Base-by-base conservation (phyloP, 805 yeast species). In the Metschnikowia vanudenii region DNA sequence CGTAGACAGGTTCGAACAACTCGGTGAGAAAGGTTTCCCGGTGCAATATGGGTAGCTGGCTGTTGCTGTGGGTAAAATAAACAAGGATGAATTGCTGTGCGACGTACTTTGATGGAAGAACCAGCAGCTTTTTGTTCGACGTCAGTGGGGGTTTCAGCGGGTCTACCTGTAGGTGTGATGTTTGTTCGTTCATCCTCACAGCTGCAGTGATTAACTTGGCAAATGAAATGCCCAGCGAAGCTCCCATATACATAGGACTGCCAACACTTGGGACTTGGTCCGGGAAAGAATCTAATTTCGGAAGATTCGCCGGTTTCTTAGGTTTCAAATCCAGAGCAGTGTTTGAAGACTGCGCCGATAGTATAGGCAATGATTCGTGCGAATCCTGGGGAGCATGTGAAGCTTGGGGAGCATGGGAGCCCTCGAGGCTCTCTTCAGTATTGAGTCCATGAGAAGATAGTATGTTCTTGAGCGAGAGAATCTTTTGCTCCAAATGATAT, bases 21-120 rank as follows among this genome's bases (percentile, higher is more conserved):
- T 72, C 69, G 39, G 69, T 69, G 36, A 91, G 63, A 57, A 89
- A 90, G 53, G 77, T 79, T 56, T 88, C 96, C 26, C 96, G 75
- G 61, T 91, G 96, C 39, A 90, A 65, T 3, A 91, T 74, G 0
- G 97, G 97, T 22, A 88, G 63, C 62, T 89, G 96, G 2, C 95
- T 73, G 60, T 91, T 90, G 13, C 91, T 79, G 56, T 85, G 90
- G 17, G 85, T 80, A 59, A 91, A 91, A 61, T 77, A 89, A 2
- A 79, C 71, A 31, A 80, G 74, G 8, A 89, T 58, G 37, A 86
- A 74, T 41, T 74, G 71, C 57, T 85, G 81, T 0, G 97, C 96
- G 28, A 81, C 76, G 18, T 73, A 68, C 56, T 87, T 88, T 1
- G 86, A 76, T 1, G 96, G 94, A 18, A 91, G 67, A 10, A 76